Conservation (phyloP, 1,139 yeast genomes). For the Wickerhamiella infanticola region DNA sequence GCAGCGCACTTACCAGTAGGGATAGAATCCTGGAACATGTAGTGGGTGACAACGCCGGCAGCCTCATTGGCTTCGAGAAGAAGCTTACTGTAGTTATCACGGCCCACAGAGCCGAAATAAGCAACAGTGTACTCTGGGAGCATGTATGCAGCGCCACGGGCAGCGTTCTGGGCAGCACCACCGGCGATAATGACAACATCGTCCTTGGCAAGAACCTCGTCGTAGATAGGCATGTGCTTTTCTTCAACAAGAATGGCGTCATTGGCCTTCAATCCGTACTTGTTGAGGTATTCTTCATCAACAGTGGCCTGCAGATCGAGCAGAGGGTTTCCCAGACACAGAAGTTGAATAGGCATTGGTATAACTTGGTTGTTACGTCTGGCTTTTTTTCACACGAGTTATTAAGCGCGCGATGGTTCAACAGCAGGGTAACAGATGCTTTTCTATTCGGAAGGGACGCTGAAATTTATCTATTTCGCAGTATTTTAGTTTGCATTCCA, state of each 20-base stretch:
- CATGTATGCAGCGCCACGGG: conserved; percentile 94
- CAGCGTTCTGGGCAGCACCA: conserved; percentile 99
- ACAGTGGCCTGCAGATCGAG: conserved; percentile 81
- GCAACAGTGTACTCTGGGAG: conserved; percentile 72
- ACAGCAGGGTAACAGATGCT: too few species aligned
- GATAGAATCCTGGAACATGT: conserved; percentile 57
- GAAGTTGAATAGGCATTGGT: conserved; percentile 37
- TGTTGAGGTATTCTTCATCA: conserved; percentile 41
- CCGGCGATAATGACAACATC: conserved; percentile 77
- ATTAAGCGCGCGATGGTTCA: too few species aligned
- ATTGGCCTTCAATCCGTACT: conserved; percentile 75
- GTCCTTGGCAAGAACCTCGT: conserved; percentile 49
- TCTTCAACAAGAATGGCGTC: conserved; percentile 91
- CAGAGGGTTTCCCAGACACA: conserved; percentile 65
- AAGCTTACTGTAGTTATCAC: conserved; percentile 74
- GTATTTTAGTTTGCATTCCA: too few species aligned
- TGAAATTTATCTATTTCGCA: too few species aligned
- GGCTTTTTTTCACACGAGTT: too few species aligned
- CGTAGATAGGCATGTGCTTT: conserved; percentile 73
- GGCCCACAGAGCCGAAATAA: conserved; percentile 93
- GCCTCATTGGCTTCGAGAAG: conserved; percentile 66
- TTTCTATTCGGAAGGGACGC: too few species aligned
- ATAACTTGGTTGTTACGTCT: too few species aligned
- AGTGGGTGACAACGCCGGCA: conserved; percentile 79
- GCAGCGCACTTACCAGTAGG: conserved; percentile 99